phyloP scores from a whole-genome alignment of 257 asterid species.

The Salvia rosmarinus region DNA sequence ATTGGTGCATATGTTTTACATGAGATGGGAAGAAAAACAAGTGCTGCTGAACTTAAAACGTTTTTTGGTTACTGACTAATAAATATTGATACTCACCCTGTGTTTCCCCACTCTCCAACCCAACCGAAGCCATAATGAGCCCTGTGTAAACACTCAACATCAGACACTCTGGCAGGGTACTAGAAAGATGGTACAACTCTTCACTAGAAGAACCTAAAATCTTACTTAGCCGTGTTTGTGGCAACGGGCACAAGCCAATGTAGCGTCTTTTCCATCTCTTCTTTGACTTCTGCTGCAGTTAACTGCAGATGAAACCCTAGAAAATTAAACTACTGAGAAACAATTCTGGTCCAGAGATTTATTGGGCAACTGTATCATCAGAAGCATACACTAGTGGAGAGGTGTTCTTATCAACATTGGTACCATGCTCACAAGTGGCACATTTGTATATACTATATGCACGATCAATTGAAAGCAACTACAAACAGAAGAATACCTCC shows the following conservation, averaged over 20 bases:
- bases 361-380: background rate
- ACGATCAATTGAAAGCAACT: background rate
- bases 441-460: background rate
- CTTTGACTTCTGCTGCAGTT: constrained; percentile 53
- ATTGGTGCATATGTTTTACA: too few relatives aligned
- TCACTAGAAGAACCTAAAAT: background rate
- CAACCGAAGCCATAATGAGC: constrained; percentile 92
- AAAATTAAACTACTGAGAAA: background rate
- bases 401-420: background rate
- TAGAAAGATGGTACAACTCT: background rate
- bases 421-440: background rate
- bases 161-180: constrained; percentile 10
- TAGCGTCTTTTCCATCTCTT: constrained; percentile 81
- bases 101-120: constrained; percentile 91
- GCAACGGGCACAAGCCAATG: constrained; percentile 80
- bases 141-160: constrained; percentile 41
- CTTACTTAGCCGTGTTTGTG: constrained; percentile 78
- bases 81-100: constrained; percentile 57
- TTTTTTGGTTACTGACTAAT: background rate
- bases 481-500: constrained; percentile 52
- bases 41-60: background rate
- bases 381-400: background rate
- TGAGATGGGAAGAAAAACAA: background rate
- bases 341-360: constrained; percentile 7
- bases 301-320: constrained; percentile 48